Conservation (phyloP, 768 basidiomycete genomes). For the Strobilomyces dryophilus region DNA sequence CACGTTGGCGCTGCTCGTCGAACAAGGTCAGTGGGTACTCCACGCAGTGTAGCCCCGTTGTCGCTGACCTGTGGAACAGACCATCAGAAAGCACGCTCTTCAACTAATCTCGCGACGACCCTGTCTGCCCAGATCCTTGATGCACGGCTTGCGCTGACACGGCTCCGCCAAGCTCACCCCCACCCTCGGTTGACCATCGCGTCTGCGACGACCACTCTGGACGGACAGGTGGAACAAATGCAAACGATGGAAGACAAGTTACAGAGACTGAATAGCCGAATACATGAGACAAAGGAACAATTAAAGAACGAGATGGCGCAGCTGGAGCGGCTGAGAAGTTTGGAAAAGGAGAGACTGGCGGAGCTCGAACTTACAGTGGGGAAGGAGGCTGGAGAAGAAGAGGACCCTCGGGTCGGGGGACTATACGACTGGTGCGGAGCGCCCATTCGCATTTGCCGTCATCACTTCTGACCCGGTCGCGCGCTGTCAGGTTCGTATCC, state of each 20-base stretch:
- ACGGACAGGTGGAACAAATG: slow-evolving; percentile 76
- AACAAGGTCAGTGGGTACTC: slow-evolving; percentile 46
- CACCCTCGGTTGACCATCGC: slow-evolving; percentile 75
- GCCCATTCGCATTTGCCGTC: neutral
- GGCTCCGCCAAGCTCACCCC: slow-evolving; percentile 78
- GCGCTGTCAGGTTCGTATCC: slow-evolving; percentile 59
- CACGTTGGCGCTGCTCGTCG: slow-evolving; percentile 62
- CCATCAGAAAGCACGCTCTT: slow-evolving; percentile 50
- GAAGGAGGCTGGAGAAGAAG: slow-evolving; percentile 48
- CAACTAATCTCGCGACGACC: slow-evolving; percentile 49
- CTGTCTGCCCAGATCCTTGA: slow-evolving; percentile 80
- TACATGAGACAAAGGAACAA: slow-evolving; percentile 53
- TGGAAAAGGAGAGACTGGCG: slow-evolving; percentile 62
- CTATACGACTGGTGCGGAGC: slow-evolving; percentile 64
- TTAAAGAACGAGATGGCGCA: slow-evolving; percentile 54
- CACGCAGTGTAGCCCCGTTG: no score
- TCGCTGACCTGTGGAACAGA: slow-evolving; percentile 37
- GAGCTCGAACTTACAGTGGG: slow-evolving; percentile 50
- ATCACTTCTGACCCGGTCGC: neutral
- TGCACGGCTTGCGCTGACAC: slow-evolving; percentile 71
- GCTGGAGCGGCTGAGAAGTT: slow-evolving; percentile 53
- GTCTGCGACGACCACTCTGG: slow-evolving; percentile 68
- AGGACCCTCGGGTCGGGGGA: slow-evolving; percentile 59
- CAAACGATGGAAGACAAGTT: slow-evolving; percentile 68
- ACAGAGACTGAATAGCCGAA: slow-evolving; percentile 45